Conservation (phyloP, 2,329 filamentous ascomycete species). For the Ophiostoma himal-ulmi region DNA sequence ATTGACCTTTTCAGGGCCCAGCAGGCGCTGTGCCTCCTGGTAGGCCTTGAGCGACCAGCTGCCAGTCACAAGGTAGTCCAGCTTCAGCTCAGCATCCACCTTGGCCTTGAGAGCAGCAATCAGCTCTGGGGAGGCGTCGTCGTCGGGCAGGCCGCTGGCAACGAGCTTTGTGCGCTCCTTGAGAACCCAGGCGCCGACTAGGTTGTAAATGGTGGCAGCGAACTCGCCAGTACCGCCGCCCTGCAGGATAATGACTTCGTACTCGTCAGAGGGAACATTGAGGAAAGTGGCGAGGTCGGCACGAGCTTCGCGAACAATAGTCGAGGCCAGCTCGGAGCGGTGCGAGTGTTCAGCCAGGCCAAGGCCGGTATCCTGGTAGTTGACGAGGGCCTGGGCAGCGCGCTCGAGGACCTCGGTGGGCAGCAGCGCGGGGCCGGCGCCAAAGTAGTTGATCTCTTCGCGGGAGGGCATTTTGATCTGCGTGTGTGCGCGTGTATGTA, state of each 20-base stretch:
- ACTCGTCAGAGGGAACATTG: constrained; percentile 66
- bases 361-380: constrained; percentile 75
- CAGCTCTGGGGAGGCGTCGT: constrained; percentile 24
- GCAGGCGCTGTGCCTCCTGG: constrained; percentile 70
- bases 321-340: constrained; percentile 69
- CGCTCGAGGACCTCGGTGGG: constrained; percentile 74
- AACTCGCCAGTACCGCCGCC: constrained; percentile 83
- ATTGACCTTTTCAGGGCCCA: constrained; percentile 76
- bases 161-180: constrained; percentile 55
- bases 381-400: constrained; percentile 69
- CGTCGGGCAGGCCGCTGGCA: constrained; percentile 41
- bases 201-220: constrained; percentile 74
- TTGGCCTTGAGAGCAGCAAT: constrained; percentile 45
- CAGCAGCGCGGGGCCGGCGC: constrained; percentile 81
- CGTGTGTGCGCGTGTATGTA: neutral
- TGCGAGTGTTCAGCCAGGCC: constrained; percentile 89
- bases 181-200: constrained; percentile 76
- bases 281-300: constrained; percentile 66
- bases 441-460: constrained; percentile 49
- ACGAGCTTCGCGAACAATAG: constrained; percentile 75
- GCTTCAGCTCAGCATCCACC: constrained; percentile 63
- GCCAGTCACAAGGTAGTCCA: constrained; percentile 89
- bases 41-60: constrained; percentile 86
- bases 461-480: constrained; percentile 25
- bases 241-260: constrained; percentile 85